A percentile compares a stretch with the other conserved stretches of the same genome.
These are phyloP conservation scores for Cyclotella distinguenda DNA, from an alignment of 108 stramenopile species.

Conservation along the genomic window DNA sequence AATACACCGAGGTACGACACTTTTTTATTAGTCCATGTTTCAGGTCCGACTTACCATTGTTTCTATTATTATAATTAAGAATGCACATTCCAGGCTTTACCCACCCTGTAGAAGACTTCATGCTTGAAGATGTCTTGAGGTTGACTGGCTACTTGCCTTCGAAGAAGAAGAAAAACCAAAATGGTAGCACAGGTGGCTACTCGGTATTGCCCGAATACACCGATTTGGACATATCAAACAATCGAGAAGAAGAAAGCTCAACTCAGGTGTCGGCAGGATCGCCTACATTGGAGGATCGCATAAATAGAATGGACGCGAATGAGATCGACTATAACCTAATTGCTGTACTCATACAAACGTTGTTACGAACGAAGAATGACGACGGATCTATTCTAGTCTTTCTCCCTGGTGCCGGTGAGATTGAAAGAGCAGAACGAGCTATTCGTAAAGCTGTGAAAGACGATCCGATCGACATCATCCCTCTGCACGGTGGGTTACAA, in stretches of 20 bases:
- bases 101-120: constrained; percentile 88
- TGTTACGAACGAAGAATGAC: constrained; percentile 51
- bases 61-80: constrained; percentile 4
- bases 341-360: constrained; percentile 53
- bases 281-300: constrained; percentile 63
- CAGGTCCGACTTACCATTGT: background rate
- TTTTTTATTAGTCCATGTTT: background rate
- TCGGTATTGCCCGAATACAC: constrained; percentile 65
- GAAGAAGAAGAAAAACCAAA: constrained; percentile 64
- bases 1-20: constrained; percentile 46
- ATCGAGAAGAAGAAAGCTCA: constrained; percentile 28
- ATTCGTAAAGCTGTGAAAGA: constrained; percentile 42
- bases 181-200: constrained; percentile 69
- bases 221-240: constrained; percentile 17
- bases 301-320: constrained; percentile 67
- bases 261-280: constrained; percentile 1
- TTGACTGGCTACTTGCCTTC: constrained; percentile 81
- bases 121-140: constrained; percentile 83
- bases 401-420: constrained; percentile 91
- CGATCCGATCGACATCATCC: constrained; percentile 58
- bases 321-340: constrained; percentile 72
- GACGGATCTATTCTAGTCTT: constrained; percentile 91
- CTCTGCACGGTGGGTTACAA: constrained; percentile 90
- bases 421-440: constrained; percentile 59
- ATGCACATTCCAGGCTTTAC: constrained; percentile 95